Evolutionary conservation across 2,329 filamentous ascomycete genomes (phyloP).

Genomic region (Fusarium newnesense): DNA sequence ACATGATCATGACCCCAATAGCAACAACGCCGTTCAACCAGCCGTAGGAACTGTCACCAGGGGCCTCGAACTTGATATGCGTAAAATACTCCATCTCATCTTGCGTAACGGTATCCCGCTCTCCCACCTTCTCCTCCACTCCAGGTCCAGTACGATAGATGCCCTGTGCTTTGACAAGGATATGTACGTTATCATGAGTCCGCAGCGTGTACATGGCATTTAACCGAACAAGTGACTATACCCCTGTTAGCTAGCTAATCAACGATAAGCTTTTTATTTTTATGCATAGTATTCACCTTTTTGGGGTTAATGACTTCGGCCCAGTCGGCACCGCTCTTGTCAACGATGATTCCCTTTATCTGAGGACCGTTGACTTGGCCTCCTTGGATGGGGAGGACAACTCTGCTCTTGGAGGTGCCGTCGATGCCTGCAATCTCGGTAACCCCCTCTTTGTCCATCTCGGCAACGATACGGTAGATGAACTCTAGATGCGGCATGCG

Average conservation of each 20-base stretch:
- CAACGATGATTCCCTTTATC: slow-evolving; percentile 27
- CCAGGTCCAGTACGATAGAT: slow-evolving; percentile 33
- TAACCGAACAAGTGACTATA: slow-evolving; percentile 20
- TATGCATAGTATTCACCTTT: slow-evolving; percentile 13
- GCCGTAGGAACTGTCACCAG: slow-evolving; percentile 18
- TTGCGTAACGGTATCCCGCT: slow-evolving; percentile 23
- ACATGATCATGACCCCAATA: slow-evolving; percentile 33
- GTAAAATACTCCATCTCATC: slow-evolving; percentile 39
- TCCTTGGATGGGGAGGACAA: slow-evolving; percentile 32
- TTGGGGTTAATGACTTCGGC: slow-evolving; percentile 25
- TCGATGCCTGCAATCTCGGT: slow-evolving; percentile 22
- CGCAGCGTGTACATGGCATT: slow-evolving; percentile 33
- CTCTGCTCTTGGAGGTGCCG: slow-evolving; percentile 10
- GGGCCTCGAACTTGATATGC: slow-evolving; percentile 30
- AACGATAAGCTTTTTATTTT: background rate
- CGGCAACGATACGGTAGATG: slow-evolving; percentile 36
- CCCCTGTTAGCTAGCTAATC: background rate
- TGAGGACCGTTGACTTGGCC: slow-evolving; percentile 25
- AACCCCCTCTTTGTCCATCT: slow-evolving; percentile 31
- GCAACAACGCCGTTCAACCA: slow-evolving; percentile 35
- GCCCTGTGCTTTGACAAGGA: slow-evolving; percentile 33
- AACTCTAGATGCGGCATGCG: slow-evolving; percentile 36
- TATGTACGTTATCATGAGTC: slow-evolving; percentile 24
- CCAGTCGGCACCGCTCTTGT: slow-evolving; percentile 36
- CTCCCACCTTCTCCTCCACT: background rate